Percentiles rank a stretch among this genome's conserved stretches.
These are phyloP conservation scores for Chaetomiaceae sp. DNA, from an alignment of 2,329 filamentous ascomycete species.

Conservation along the genomic window DNA sequence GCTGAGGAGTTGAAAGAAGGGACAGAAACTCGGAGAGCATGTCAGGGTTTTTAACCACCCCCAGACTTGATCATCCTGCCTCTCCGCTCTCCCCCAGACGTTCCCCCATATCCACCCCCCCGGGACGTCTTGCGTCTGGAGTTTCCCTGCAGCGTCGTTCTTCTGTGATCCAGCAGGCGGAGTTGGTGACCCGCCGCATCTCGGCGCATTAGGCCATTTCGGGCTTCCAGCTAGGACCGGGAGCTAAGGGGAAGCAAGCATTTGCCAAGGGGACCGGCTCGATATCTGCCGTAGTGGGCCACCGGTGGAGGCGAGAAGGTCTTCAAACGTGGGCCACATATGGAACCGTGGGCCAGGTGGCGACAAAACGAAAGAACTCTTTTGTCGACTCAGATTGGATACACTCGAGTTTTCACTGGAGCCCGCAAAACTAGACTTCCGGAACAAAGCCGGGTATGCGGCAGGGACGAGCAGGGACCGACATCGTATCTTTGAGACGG, in stretches of 20 bases:
- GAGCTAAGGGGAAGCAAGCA: constrained; percentile 2
- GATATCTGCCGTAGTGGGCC: constrained; percentile 5
- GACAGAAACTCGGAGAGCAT: too few relatives aligned
- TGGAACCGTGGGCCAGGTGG: neutral
- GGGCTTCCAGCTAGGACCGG: neutral
- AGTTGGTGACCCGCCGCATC: neutral
- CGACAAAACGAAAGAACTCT: neutral
- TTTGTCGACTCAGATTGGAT: neutral
- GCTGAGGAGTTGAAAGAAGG: too few relatives aligned
- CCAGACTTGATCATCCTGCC: neutral
- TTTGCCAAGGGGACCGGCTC: constrained; percentile 1
- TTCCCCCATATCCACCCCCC: neutral
- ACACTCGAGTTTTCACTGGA: neutral
- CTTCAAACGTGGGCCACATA: neutral
- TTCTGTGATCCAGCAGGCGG: too few relatives aligned
- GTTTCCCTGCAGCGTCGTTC: too few relatives aligned
- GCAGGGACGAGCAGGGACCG: too few relatives aligned
- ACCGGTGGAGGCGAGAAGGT: neutral
- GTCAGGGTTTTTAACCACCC: neutral
- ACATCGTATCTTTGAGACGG: too few relatives aligned
- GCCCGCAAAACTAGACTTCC: too few relatives aligned
- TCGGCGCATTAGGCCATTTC: neutral
- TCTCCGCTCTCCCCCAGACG: constrained; percentile 1
- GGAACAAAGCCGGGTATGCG: too few relatives aligned
- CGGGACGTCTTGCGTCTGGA: neutral